These are phyloP conservation scores for Giardia duodenalis DNA, from an alignment of 208 protist species.

Conservation along the genomic window DNA sequence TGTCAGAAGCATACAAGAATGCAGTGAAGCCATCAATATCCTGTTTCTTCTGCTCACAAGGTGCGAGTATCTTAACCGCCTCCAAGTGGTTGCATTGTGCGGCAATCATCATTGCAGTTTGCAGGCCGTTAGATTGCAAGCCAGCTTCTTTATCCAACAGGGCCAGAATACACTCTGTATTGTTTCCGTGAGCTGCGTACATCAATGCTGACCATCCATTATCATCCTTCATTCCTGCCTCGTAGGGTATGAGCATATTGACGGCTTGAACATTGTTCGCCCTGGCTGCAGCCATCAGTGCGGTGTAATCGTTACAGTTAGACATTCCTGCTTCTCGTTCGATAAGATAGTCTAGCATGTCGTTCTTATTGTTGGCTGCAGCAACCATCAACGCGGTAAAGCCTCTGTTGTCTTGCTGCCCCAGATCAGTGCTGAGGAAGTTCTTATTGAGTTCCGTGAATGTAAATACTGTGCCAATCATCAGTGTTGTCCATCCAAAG, in stretches of 20 bases:
- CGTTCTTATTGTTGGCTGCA: background rate
- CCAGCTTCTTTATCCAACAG: background rate
- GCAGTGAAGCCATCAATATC: background rate
- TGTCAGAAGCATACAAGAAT: background rate
- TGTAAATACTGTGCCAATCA: background rate
- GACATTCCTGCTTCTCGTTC: background rate
- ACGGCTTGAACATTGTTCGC: background rate
- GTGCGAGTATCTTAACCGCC: background rate
- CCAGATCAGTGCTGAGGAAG: background rate
- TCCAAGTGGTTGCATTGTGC: background rate
- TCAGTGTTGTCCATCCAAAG: background rate
- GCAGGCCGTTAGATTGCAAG: background rate
- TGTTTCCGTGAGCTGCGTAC: background rate
- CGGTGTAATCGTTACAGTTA: background rate
- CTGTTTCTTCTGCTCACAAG: background rate
- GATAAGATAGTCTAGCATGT: background rate
- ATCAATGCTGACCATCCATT: background rate
- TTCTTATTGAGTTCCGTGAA: background rate
- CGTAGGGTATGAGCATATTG: background rate
- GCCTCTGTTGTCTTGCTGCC: background rate
- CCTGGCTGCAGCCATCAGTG: background rate
- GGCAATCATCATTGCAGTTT: constrained; percentile 1
- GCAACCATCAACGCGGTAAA: background rate
- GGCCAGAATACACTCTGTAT: background rate
- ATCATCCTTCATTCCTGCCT: background rate